Conservation (phyloP, 1,139 yeast species). For the Sugiyamaella novakii region DNA sequence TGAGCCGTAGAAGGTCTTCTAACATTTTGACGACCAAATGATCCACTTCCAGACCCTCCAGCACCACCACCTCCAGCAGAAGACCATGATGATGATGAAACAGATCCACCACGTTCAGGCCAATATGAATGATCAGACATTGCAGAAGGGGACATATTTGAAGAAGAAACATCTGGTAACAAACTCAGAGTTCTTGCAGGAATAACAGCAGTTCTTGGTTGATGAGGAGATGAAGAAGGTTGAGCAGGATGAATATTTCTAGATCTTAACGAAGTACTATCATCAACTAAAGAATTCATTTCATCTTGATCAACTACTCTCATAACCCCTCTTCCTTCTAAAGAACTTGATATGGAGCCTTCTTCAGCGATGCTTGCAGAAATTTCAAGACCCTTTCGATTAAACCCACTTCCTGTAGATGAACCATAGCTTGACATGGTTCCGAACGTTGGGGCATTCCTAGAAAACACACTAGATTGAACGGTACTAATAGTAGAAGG, state of each 20-base stretch:
- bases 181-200: slow-evolving; percentile 14
- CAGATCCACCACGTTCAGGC: slow-evolving; percentile 9
- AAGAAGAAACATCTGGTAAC: slow-evolving; percentile 17
- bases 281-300: slow-evolving; percentile 25
- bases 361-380: slow-evolving; percentile 10
- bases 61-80: slow-evolving; percentile 9
- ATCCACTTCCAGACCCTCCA: not conserved
- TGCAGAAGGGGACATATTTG: slow-evolving; percentile 11
- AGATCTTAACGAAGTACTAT: slow-evolving; percentile 7
- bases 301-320: slow-evolving; percentile 32
- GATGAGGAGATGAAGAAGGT: slow-evolving; percentile 19
- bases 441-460: slow-evolving; percentile 27
- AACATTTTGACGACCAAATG: slow-evolving; percentile 1
- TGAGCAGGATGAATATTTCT: not conserved
- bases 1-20: slow-evolving; percentile 14
- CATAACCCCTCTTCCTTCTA: slow-evolving; percentile 29
- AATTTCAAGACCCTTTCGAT: slow-evolving; percentile 12
- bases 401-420: slow-evolving; percentile 5
- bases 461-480: slow-evolving; percentile 33
- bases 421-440: slow-evolving; percentile 23
- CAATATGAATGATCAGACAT: slow-evolving; percentile 10
- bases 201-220: slow-evolving; percentile 11
- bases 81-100: slow-evolving; percentile 17
- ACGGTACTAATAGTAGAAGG: slow-evolving; percentile 25
- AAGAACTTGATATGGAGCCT: slow-evolving; percentile 15